phyloP scores from a whole-genome alignment of 306 rosid genomes.

The Carpinus viminea region DNA sequence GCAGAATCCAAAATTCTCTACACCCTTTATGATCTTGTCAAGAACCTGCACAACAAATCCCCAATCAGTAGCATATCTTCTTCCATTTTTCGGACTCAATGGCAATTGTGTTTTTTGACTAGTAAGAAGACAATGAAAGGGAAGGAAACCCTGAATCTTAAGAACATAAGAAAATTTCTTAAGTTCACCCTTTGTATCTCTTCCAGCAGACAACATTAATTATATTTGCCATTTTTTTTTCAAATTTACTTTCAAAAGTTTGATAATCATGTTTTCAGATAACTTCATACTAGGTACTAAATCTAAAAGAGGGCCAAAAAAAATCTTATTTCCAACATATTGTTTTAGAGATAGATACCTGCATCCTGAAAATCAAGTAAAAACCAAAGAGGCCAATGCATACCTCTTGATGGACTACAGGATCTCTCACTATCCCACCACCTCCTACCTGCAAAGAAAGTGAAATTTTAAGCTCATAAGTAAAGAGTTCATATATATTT shows the following conservation, averaged over 20 bases:
- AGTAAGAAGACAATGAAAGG: not conserved
- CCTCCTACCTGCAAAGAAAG: constrained; percentile 48
- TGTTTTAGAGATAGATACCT: not conserved
- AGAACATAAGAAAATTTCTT: not conserved
- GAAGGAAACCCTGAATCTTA: not conserved
- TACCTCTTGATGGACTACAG: constrained; percentile 54
- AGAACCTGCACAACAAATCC: constrained; percentile 55
- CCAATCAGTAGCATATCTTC: not conserved
- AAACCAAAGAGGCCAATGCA: not conserved
- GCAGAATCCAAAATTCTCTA: constrained; percentile 74
- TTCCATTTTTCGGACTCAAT: not conserved
- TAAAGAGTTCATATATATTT: not conserved
- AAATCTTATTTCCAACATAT: not conserved
- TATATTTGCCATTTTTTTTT: not conserved
- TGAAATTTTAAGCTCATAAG: constrained; percentile 7
- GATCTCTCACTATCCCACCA: constrained; percentile 58
- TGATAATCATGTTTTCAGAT: too few relatives aligned
- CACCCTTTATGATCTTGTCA: constrained; percentile 77
- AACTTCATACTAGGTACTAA: not conserved
- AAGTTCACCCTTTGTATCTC: not conserved
- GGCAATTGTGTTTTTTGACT: not conserved
- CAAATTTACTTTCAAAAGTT: too few relatives aligned
- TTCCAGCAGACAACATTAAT: not conserved
- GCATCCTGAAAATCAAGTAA: not conserved
- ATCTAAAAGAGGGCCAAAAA: not conserved